phyloP scores from a whole-genome alignment of 106 monocot species.

The Platanthera zijinensis region DNA sequence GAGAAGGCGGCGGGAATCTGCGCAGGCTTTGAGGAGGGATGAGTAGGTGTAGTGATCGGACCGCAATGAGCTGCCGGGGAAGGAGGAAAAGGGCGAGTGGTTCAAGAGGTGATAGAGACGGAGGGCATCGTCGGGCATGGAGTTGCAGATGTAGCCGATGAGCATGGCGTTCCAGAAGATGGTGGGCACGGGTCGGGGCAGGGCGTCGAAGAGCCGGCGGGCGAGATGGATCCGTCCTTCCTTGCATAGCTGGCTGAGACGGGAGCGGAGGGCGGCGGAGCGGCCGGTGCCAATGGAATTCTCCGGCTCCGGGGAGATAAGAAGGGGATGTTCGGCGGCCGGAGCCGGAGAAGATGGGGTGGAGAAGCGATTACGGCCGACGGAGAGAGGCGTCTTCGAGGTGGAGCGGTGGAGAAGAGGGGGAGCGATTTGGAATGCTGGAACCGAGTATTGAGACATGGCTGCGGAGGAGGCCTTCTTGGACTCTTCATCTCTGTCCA shows the following conservation, averaged over 20 bases:
- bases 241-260: constrained; percentile 56
- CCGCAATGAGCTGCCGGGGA: background rate
- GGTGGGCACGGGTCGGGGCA: constrained; percentile 49
- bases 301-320: background rate
- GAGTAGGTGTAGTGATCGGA: constrained; percentile 81
- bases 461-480: background rate
- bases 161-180: constrained; percentile 79
- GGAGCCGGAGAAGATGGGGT: background rate
- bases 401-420: background rate
- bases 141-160: constrained; percentile 79
- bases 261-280: constrained; percentile 16
- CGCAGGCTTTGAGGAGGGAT: constrained; percentile 71
- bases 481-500: too few relatives aligned
- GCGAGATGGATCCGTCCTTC: constrained; percentile 46
- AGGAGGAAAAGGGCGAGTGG: background rate
- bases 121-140: constrained; percentile 62
- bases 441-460: background rate
- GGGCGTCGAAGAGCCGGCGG: constrained; percentile 56
- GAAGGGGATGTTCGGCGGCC: background rate
- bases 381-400: background rate
- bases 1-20: constrained; percentile 32
- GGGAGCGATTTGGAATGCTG: background rate
- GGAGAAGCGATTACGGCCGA: background rate
- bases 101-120: constrained; percentile 53
- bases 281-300: background rate